Conservation (phyloP, 2,329 filamentous ascomycete species). For the Paecilomyces fulvus region DNA sequence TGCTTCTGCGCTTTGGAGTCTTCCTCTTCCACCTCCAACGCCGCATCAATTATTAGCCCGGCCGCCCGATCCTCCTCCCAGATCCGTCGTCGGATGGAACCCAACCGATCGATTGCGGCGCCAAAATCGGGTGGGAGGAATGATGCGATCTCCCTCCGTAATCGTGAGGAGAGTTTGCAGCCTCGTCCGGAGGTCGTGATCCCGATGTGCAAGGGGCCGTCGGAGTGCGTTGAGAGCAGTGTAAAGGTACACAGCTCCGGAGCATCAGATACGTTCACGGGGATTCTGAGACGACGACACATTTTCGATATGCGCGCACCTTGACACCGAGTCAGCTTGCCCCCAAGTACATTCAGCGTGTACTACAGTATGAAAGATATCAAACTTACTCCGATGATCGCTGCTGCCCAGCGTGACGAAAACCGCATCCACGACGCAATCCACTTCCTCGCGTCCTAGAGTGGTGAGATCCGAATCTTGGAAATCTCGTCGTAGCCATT, state of each 20-base stretch:
- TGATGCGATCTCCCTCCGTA: conserved; percentile 79
- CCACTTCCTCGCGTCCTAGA: conserved; percentile 73
- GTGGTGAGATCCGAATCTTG: conserved; percentile 62
- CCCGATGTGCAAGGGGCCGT: conserved; percentile 88
- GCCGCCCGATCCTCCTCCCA: conserved; percentile 62
- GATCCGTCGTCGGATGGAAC: conserved; percentile 60
- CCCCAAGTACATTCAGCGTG: conserved; percentile 19
- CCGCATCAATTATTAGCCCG: conserved; percentile 37
- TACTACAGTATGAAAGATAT: not conserved
- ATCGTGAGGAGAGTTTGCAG: conserved; percentile 84
- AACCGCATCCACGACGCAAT: conserved; percentile 75
- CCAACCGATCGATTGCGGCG: conserved; percentile 65
- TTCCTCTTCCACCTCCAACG: conserved; percentile 41
- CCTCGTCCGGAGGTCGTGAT: conserved; percentile 92
- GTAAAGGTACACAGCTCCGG: conserved; percentile 83
- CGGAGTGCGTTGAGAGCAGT: conserved; percentile 77
- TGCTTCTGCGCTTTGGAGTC: conserved; percentile 55
- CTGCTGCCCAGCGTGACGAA: conserved; percentile 64
- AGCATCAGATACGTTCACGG: conserved; percentile 85
- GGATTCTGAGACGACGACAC: conserved; percentile 73
- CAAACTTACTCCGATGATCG: conserved; percentile 42
- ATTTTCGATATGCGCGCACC: conserved; percentile 61
- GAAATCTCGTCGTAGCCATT: conserved; percentile 47
- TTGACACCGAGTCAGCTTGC: conserved; percentile 20
- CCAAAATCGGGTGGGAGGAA: conserved; percentile 70